Percentiles rank a stretch among this genome's conserved stretches.
Evolutionary conservation across 2,329 filamentous ascomycete genomes (phyloP).

Genomic region (Cercospora sesami): DNA sequence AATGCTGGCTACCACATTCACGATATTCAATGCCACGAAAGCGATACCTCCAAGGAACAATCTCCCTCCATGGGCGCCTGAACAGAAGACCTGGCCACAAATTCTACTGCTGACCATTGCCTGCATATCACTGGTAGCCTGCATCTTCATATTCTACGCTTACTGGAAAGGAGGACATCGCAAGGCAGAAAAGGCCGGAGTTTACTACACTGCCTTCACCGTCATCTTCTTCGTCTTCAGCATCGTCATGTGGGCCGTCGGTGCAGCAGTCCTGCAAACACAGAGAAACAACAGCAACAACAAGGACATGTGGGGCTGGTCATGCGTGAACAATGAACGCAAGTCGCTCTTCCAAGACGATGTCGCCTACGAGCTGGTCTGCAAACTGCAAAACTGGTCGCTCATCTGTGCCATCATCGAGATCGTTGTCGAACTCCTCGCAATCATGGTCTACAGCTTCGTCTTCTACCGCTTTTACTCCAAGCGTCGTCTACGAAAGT

Average conservation of each 20-base stretch:
- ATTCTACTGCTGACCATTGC: slow-evolving; percentile 77
- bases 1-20: slow-evolving; percentile 83
- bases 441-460: slow-evolving; percentile 87
- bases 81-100: slow-evolving; percentile 86
- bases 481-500: slow-evolving; percentile 92
- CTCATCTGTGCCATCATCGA: slow-evolving; percentile 97
- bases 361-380: slow-evolving; percentile 85
- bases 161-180: slow-evolving; percentile 88
- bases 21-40: slow-evolving; percentile 89
- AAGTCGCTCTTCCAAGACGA: slow-evolving; percentile 74
- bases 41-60: slow-evolving; percentile 71
- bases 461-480: slow-evolving; percentile 98
- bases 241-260: slow-evolving; percentile 87
- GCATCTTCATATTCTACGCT: slow-evolving; percentile 74
- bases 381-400: slow-evolving; percentile 91
- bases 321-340: slow-evolving; percentile 83
- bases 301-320: slow-evolving; percentile 97
- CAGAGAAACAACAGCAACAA: slow-evolving; percentile 70
- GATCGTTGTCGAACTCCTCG: slow-evolving; percentile 86
- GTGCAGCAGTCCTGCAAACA: slow-evolving; percentile 79
- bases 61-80: slow-evolving; percentile 78
- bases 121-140: slow-evolving; percentile 76
- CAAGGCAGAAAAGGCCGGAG: slow-evolving; percentile 85
- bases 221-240: slow-evolving; percentile 92
- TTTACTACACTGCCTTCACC: slow-evolving; percentile 94